Evolutionary conservation across 257 asterid species (phyloP).

Genomic region (Anisodus tanguticus): DNA sequence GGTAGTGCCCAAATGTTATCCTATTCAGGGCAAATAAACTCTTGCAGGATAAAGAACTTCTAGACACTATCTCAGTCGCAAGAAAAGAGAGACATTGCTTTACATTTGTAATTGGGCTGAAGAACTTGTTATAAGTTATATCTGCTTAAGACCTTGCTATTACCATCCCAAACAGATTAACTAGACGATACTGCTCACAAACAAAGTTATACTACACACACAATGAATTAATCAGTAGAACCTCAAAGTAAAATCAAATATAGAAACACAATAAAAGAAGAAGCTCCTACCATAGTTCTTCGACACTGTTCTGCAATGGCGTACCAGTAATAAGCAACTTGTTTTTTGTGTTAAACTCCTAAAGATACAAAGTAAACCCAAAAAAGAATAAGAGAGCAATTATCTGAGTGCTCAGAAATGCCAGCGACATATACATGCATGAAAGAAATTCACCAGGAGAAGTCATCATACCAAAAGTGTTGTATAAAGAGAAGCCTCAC

Average conservation of each 20-base stretch:
- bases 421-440: slow-evolving; percentile 3
- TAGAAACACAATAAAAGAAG: slow-evolving; percentile 26
- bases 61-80: not conserved
- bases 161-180: slow-evolving; percentile 16
- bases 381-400: slow-evolving; percentile 24
- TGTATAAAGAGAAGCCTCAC: slow-evolving; percentile 93
- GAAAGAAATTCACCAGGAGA: slow-evolving; percentile 31
- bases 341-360: slow-evolving; percentile 98
- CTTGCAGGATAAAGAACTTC: slow-evolving; percentile 5
- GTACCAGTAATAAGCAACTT: slow-evolving; percentile 97
- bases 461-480: slow-evolving; percentile 61
- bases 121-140: not conserved
- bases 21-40: not conserved
- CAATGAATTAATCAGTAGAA: slow-evolving; percentile 8
- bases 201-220: not conserved
- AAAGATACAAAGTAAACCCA: slow-evolving; percentile 36
- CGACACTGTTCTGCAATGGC: slow-evolving; percentile 97
- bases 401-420: not conserved
- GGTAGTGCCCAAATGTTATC: not conserved
- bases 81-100: not conserved
- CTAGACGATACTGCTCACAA: not conserved
- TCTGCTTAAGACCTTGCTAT: not conserved
- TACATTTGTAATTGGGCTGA: not conserved
- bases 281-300: slow-evolving; percentile 88
- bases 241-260: slow-evolving; percentile 19